Evolutionary conservation across 2,329 filamentous ascomycete species (phyloP), one percentile per base, ranked within the genome.

Genomic region (Pseudogymnoascus sp.): DNA sequence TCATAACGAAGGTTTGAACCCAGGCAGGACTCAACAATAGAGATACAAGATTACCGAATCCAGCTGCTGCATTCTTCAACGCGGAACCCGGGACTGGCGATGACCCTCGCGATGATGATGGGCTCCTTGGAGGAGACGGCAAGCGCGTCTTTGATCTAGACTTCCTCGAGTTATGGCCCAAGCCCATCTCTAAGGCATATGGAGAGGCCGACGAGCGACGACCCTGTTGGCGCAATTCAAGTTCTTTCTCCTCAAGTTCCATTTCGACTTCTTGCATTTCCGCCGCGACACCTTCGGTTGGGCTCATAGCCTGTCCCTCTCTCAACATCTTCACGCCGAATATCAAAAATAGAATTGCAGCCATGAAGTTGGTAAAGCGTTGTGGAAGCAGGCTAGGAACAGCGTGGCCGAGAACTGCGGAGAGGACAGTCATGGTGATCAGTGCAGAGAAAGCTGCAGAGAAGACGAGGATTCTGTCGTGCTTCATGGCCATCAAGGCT

Each of bases 1-100:
- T 99, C 95, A 99, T 99, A 69, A 96, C 85, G 73, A 99, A 99
- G 0, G 95, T 99, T 77, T 97, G 93, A 12, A 99, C 95, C 95
- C 95, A 99, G 0, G 93, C 95, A 1, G 95, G 95, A 75, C 91
- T 96, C 40, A 99, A 82, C 4, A 99, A 83, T 5, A 99, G 81
- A 9, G 90, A 92, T 66, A 92, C 85, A 3, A 99, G 84, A 70
- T 99, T 99, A 74, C 87, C 87, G 23, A 97, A 78, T 1, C 95
- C 93, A 18, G 82, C 73, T n/a, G 83, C 65, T 8, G 74, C 61
- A 55, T 75, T 75, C 74, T 65, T 83, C 65, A 74, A 77, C 64
- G 69, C 76, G 70, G 70, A 78, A 64, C 11, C 75, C 68, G 64
- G 74, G 67, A 66, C 73, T 6, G 67, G 66, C 5, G 70, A 72